A percentile compares a stretch with the other conserved stretches of the same genome.
Conservation (phyloP, 768 basidiomycete genomes). For the Dioszegia hungarica region DNA sequence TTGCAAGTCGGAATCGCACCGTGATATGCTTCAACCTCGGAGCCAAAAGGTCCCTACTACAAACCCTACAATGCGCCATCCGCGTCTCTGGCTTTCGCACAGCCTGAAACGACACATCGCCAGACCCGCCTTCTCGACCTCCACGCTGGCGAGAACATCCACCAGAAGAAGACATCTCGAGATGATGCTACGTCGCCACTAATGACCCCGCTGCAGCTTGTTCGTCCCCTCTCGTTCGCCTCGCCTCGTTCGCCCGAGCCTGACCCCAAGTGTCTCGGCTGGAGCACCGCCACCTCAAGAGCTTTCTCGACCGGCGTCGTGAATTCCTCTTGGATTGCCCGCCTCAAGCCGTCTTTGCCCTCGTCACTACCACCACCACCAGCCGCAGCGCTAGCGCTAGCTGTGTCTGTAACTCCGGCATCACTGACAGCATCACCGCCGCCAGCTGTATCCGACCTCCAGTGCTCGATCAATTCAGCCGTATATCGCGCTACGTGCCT, state of each 20-base stretch:
- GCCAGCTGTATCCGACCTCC: slow-evolving; percentile 12
- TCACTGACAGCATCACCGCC: slow-evolving; percentile 8
- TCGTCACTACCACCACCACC: no score
- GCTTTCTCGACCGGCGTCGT: slow-evolving; percentile 9
- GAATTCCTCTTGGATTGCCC: slow-evolving; percentile 17
- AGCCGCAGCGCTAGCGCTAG: no score
- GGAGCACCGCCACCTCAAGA: background rate
- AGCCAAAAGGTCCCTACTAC: no score
- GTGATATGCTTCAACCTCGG: no score
- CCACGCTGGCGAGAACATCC: slow-evolving; percentile 19
- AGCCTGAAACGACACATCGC: slow-evolving; percentile 21
- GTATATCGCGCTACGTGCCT: slow-evolving; percentile 3
- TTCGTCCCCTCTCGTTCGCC: no score
- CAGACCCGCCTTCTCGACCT: slow-evolving; percentile 23
- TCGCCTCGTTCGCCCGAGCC: background rate
- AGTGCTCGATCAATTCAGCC: slow-evolving; percentile 6
- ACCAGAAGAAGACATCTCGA: slow-evolving; percentile 28
- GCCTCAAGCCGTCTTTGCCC: no score
- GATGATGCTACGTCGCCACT: background rate
- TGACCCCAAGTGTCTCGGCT: no score
- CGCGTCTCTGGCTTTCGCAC: slow-evolving; percentile 28
- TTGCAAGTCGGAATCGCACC: no score
- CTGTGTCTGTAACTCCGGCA: no score
- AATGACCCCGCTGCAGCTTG: no score
- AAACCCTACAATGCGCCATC: no score